Evolutionary conservation across 305 asterid genomes (phyloP).

Genomic region (Striga hermonthica): DNA sequence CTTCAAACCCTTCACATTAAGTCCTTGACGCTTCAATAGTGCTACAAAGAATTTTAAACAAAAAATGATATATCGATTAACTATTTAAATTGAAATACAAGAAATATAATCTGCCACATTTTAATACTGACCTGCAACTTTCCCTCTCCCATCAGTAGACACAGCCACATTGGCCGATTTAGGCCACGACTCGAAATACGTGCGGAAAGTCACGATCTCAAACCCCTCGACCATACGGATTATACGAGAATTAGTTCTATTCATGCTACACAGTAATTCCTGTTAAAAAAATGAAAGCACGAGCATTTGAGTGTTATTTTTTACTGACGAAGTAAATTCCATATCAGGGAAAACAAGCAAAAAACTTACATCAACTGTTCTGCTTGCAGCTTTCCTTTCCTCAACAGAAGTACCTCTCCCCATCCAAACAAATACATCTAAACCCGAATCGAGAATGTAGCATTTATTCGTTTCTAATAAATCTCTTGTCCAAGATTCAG

Average conservation of each 20-base stretch:
- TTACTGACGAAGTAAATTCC: conserved; percentile 12
- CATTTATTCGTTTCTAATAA: conserved; percentile 68
- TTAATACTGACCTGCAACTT: conserved; percentile 83
- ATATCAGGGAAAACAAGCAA: conserved; percentile 33
- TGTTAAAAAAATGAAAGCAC: conserved; percentile 31
- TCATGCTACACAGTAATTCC: conserved; percentile 64
- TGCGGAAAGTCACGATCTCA: conserved; percentile 82
- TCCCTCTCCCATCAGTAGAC: conserved; percentile 87
- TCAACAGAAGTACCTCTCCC: conserved; percentile 85
- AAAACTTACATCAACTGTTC: conserved; percentile 71
- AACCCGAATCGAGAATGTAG: conserved; percentile 84
- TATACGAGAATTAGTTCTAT: conserved; percentile 58
- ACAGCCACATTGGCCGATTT: conserved; percentile 57
- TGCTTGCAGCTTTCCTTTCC: conserved; percentile 74
- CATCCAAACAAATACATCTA: conserved; percentile 87
- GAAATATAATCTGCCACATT: conserved; percentile 13
- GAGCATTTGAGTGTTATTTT: conserved; percentile 24
- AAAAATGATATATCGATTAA: too few species aligned
- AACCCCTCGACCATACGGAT: conserved; percentile 83
- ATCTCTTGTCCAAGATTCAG: conserved; percentile 68
- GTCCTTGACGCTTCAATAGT: conserved; percentile 91
- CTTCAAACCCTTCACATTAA: conserved; percentile 93
- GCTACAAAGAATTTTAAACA: conserved; percentile 45
- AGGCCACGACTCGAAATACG: conserved; percentile 90
- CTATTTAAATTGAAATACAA: too few species aligned